Conservation (phyloP, 2,329 filamentous ascomycete species). For the Ustilaginoidea virens region DNA sequence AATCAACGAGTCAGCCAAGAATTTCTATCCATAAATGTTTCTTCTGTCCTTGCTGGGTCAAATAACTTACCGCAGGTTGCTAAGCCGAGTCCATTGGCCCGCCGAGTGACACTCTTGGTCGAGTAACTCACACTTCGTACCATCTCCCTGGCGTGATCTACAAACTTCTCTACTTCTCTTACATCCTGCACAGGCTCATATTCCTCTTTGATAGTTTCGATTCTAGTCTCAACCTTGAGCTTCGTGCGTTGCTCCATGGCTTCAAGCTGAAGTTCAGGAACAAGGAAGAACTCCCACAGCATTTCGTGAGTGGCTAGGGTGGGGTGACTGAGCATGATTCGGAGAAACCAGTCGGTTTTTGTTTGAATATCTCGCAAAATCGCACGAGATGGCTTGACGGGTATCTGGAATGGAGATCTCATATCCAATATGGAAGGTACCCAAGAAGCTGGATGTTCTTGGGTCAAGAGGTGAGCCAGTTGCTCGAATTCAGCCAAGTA, state of each 20-base stretch:
- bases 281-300: slow-evolving; percentile 96
- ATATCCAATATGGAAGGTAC: slow-evolving; percentile 64
- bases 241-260: slow-evolving; percentile 82
- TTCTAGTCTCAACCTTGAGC: slow-evolving; percentile 68
- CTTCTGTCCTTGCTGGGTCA: too few species aligned
- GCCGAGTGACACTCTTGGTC: slow-evolving; percentile 66
- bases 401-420: slow-evolving; percentile 82
- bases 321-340: slow-evolving; percentile 71
- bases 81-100: slow-evolving; percentile 59
- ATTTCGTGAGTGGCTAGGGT: slow-evolving; percentile 95
- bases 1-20: too few species aligned
- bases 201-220: slow-evolving; percentile 79
- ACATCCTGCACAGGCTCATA: slow-evolving; percentile 72
- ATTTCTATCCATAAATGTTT: too few species aligned
- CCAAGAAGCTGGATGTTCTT: slow-evolving; percentile 93
- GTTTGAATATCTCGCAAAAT: slow-evolving; percentile 79
- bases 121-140: slow-evolving; percentile 73
- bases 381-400: slow-evolving; percentile 77
- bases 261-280: slow-evolving; percentile 79
- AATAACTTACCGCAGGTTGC: slow-evolving; percentile 37
- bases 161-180: slow-evolving; percentile 82
- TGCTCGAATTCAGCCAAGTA: slow-evolving; percentile 86
- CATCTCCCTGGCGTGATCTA: slow-evolving; percentile 79
- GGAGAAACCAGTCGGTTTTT: slow-evolving; percentile 74
- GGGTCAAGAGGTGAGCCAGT: slow-evolving; percentile 62